Conservation (phyloP, 1,139 yeast species). For the Suhomyces taliae region DNA sequence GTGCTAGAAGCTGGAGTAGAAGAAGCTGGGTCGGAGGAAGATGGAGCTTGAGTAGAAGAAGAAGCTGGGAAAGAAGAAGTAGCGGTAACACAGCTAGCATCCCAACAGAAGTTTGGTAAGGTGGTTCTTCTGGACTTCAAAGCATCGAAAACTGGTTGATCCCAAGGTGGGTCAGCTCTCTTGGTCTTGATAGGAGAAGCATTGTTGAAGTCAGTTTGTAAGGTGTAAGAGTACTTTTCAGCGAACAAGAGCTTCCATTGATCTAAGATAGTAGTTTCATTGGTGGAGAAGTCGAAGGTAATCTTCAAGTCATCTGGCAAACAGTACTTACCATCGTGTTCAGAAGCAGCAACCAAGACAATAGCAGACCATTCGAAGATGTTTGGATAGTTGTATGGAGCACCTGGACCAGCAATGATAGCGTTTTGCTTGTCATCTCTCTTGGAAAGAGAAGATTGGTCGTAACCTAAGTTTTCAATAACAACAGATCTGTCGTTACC, state of each 20-base stretch:
- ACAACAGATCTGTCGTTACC: slow-evolving; percentile 6
- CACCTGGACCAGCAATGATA: slow-evolving; percentile 12
- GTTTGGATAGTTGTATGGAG: slow-evolving; percentile 11
- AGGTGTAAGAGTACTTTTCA: slow-evolving; percentile 16
- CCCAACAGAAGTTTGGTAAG: slow-evolving; percentile 36
- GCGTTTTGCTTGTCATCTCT: slow-evolving; percentile 9
- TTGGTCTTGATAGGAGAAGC: slow-evolving; percentile 8
- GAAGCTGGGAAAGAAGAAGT: slow-evolving; percentile 14
- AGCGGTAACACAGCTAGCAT: slow-evolving; percentile 10
- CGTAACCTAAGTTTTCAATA: slow-evolving; percentile 11
- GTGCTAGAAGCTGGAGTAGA: slow-evolving; percentile 9
- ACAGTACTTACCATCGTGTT: slow-evolving; percentile 25
- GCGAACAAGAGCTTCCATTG: slow-evolving; percentile 20
- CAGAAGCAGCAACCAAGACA: slow-evolving; percentile 23
- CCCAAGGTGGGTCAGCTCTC: slow-evolving; percentile 4
- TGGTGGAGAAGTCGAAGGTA: slow-evolving; percentile 21
- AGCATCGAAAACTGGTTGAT: slow-evolving; percentile 15
- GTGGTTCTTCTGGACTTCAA: slow-evolving; percentile 17
- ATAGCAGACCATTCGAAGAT: slow-evolving; percentile 29
- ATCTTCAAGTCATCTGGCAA: slow-evolving; percentile 31
- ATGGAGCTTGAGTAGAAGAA: slow-evolving; percentile 9
- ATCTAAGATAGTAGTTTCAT: slow-evolving; percentile 13
- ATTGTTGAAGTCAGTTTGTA: slow-evolving; percentile 11
- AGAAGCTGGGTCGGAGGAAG: slow-evolving; percentile 10
- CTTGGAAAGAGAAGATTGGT: slow-evolving; percentile 10